Conservation (phyloP, 441 rosid genomes). For the Heliophila coronopifolia region DNA sequence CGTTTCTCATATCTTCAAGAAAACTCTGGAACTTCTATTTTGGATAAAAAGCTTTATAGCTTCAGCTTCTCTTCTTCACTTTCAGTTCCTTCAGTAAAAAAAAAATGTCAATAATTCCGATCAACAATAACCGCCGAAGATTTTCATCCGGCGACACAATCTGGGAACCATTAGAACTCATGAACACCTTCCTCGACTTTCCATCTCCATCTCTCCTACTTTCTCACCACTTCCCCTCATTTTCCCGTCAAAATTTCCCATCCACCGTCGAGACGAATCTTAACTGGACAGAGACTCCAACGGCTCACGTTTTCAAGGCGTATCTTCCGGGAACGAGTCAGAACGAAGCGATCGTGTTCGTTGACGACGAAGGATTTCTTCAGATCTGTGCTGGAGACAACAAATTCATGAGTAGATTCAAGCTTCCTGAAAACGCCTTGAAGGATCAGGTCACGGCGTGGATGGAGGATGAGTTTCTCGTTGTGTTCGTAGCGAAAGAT, state of each 20-base stretch:
- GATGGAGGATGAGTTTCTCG: constrained; percentile 37
- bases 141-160: neutral
- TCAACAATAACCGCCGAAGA: constrained; percentile 23
- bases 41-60: neutral
- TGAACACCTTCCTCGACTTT: constrained; percentile 33
- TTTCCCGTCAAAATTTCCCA: constrained; percentile 32
- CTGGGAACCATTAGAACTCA: constrained; percentile 38
- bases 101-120: constrained; percentile 48
- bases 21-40: constrained; percentile 12
- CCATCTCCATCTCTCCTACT: constrained; percentile 24
- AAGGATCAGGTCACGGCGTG: constrained; percentile 35
- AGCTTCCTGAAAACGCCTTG: constrained; percentile 33
- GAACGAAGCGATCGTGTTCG: constrained; percentile 41
- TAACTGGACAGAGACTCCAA: constrained; percentile 41
- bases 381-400: constrained; percentile 40
- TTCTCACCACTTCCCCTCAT: constrained; percentile 24
- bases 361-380: constrained; percentile 46
- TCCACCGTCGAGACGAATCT: constrained; percentile 35
- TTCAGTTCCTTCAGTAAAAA: no score
- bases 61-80: no score
- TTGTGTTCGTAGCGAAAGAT: constrained; percentile 35
- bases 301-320: constrained; percentile 46
- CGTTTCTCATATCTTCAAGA: neutral
- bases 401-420: constrained; percentile 42
- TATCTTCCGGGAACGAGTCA: constrained; percentile 31